phyloP scores from a whole-genome alignment of 192 early-diverging fungal genomes.

The Coemansia sp. region DNA sequence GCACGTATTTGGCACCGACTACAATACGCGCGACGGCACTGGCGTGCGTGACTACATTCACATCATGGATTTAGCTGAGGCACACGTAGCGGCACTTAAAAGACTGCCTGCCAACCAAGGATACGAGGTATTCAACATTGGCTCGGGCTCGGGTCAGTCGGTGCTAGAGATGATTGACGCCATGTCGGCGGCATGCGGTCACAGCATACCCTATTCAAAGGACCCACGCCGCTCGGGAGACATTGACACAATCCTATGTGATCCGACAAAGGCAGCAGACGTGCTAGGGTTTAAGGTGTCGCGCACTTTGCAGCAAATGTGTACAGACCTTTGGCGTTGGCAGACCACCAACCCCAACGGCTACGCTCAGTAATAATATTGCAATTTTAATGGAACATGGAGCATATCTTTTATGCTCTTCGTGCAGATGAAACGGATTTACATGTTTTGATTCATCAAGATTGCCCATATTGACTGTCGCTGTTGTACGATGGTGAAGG shows the following conservation, averaged over 20 bases:
- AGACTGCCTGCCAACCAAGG: slow-evolving; percentile 64
- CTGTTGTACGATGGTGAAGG: not conserved
- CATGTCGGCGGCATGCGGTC: slow-evolving; percentile 75
- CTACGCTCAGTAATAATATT: slow-evolving; percentile 19
- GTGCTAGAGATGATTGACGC: slow-evolving; percentile 91
- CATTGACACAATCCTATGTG: slow-evolving; percentile 81
- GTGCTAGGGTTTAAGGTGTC: slow-evolving; percentile 70
- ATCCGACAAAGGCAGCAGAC: slow-evolving; percentile 64
- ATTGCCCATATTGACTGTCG: not conserved
- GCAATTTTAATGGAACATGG: too few species aligned
- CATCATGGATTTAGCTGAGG: slow-evolving; percentile 89
- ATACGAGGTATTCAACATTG: slow-evolving; percentile 83
- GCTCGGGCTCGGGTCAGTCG: slow-evolving; percentile 88
- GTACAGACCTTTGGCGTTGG: slow-evolving; percentile 73
- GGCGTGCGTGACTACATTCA: slow-evolving; percentile 96
- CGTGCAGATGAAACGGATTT: too few species aligned
- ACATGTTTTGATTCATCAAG: too few species aligned
- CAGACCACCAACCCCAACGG: slow-evolving; percentile 71
- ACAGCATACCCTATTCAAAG: slow-evolving; percentile 73
- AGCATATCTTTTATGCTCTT: too few species aligned
- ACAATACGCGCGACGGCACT: slow-evolving; percentile 90
- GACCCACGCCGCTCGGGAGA: slow-evolving; percentile 77
- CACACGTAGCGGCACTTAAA: slow-evolving; percentile 82
- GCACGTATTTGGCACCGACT: slow-evolving; percentile 91
- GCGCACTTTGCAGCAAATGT: slow-evolving; percentile 63